Evolutionary conservation across 2,329 filamentous ascomycete species (phyloP).

Genomic region (Cercospora canescens): DNA sequence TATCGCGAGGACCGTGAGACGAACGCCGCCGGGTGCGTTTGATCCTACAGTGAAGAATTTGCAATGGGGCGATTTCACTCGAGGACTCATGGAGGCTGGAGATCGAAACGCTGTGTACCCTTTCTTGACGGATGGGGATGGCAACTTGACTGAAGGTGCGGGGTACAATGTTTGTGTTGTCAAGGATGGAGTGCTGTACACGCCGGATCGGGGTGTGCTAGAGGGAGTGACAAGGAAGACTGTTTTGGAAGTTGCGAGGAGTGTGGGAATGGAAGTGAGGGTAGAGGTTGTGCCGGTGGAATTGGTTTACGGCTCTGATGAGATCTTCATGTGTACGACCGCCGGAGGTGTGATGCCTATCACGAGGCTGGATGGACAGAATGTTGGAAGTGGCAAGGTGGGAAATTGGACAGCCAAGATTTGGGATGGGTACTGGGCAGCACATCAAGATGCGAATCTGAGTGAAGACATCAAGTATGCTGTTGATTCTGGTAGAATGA

Average conservation of each 20-base stretch:
- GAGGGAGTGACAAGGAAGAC: constrained; percentile 52
- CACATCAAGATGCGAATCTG: constrained; percentile 44
- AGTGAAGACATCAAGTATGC: constrained; percentile 22
- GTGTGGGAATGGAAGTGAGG: constrained; percentile 38
- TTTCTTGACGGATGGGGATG: constrained; percentile 53
- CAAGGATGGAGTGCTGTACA: constrained; percentile 48
- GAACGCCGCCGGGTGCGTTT: constrained; percentile 48
- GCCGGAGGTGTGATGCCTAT: constrained; percentile 57
- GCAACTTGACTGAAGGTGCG: constrained; percentile 52
- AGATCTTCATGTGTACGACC: constrained; percentile 56
- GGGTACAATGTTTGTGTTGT: constrained; percentile 52
- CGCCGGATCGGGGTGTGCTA: constrained; percentile 50
- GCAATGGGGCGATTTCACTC: constrained; percentile 50
- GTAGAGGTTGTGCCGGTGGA: constrained; percentile 47
- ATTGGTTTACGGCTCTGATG: constrained; percentile 45
- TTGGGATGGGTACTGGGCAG: constrained; percentile 54
- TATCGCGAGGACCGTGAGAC: constrained; percentile 48
- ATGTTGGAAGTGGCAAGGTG: constrained; percentile 45
- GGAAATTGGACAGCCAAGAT: constrained; percentile 50
- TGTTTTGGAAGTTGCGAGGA: constrained; percentile 47
- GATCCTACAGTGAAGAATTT: constrained; percentile 56
- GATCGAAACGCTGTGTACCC: constrained; percentile 52
- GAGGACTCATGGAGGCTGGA: constrained; percentile 48
- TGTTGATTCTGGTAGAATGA: background rate
- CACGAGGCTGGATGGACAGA: constrained; percentile 46